Evolutionary conservation across 2,329 filamentous ascomycete species (phyloP).

Genomic region (Fusarium sp.): DNA sequence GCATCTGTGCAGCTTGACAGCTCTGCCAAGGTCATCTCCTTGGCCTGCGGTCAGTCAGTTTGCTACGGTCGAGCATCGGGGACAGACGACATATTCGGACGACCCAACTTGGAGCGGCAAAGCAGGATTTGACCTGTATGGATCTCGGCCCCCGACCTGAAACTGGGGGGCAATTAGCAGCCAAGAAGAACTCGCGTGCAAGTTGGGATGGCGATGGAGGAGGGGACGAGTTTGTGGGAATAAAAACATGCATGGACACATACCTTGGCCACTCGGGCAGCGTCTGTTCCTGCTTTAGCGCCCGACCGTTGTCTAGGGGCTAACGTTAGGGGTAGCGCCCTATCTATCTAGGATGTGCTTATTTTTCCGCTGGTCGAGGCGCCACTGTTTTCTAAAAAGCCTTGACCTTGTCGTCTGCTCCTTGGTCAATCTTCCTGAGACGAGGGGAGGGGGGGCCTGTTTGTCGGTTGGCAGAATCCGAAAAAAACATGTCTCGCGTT

Average conservation of each 20-base stretch:
- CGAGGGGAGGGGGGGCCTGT: not conserved
- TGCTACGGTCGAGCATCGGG: not conserved
- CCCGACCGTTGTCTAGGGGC: not conserved
- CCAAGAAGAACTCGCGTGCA: not conserved
- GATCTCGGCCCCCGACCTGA: constrained; percentile 37
- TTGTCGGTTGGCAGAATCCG: not conserved
- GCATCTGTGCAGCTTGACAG: not conserved
- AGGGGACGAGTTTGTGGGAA: not conserved
- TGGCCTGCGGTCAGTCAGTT: constrained; percentile 4
- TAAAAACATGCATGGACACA: too few species aligned
- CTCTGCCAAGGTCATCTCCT: not conserved
- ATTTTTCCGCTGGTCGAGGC: constrained; percentile 26
- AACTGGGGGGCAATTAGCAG: constrained; percentile 18
- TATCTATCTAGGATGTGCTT: constrained; percentile 9
- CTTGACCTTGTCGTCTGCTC: not conserved
- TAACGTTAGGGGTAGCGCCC: not conserved
- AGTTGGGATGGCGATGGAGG: too few species aligned
- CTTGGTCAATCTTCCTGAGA: constrained; percentile 15
- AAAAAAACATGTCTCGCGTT: not conserved
- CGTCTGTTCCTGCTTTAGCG: constrained; percentile 37
- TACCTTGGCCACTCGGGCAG: constrained; percentile 13
- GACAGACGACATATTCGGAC: not conserved
- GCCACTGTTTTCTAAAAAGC: not conserved
- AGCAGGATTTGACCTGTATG: not conserved
- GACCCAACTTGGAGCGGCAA: too few species aligned